Evolutionary conservation across 805 yeast species (phyloP).

Genomic region (Saccharomycopsis vini): DNA sequence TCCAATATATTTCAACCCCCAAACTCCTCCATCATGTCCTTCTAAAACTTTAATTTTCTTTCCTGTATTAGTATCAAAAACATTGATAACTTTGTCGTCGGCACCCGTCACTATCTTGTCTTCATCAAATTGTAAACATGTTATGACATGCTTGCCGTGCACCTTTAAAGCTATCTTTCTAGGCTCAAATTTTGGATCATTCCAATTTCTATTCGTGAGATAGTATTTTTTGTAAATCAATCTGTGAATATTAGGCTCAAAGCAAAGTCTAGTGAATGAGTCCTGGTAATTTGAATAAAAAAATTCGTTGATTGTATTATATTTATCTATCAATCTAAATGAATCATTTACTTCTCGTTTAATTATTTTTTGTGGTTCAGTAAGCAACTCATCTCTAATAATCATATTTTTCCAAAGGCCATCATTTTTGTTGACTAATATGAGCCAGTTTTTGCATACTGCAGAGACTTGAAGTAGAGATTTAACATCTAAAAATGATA

Average conservation of each 20-base stretch:
- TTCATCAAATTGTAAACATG: slow-evolving; percentile 89
- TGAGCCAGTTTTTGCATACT: slow-evolving; percentile 66
- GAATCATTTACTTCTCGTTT: slow-evolving; percentile 19
- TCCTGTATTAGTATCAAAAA: slow-evolving; percentile 74
- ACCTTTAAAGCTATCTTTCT: slow-evolving; percentile 56
- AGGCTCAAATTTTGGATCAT: slow-evolving; percentile 62
- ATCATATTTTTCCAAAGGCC: slow-evolving; percentile 65
- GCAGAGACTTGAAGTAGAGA: slow-evolving; percentile 52
- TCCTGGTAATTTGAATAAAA: slow-evolving; percentile 2
- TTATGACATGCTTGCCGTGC: slow-evolving; percentile 76
- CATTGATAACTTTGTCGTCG: slow-evolving; percentile 74
- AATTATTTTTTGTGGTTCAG: slow-evolving; percentile 26
- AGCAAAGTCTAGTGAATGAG: slow-evolving; percentile 20
- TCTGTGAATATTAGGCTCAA: slow-evolving; percentile 34
- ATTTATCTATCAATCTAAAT: slow-evolving; percentile 15
- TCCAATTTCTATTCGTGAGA: slow-evolving; percentile 67
- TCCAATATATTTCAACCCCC: slow-evolving; percentile 89
- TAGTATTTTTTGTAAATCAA: slow-evolving; percentile 52
- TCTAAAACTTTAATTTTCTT: slow-evolving; percentile 47
- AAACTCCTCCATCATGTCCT: slow-evolving; percentile 97
- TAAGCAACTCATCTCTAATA: slow-evolving; percentile 51
- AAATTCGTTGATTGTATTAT: slow-evolving; percentile 17
- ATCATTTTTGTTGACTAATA: slow-evolving; percentile 48
- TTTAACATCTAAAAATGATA: slow-evolving; percentile 52
- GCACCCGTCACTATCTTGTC: slow-evolving; percentile 89